Percentiles rank a stretch among this genome's conserved stretches.
Conservation (phyloP, 2,329 filamentous ascomycete species). For the Mycosphaerella arachidis region DNA sequence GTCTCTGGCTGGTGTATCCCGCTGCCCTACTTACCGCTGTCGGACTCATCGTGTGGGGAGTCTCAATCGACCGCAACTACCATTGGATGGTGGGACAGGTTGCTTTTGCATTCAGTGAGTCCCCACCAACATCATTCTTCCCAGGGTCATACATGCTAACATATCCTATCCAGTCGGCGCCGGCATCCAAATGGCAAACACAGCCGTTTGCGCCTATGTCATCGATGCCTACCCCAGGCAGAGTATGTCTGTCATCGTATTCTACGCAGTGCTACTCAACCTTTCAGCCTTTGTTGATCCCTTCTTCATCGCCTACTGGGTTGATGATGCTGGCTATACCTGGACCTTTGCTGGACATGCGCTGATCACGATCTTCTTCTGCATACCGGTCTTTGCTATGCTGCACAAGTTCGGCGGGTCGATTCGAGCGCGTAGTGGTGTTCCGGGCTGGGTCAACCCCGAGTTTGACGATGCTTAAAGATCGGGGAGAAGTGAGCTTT, state of each 20-base stretch:
- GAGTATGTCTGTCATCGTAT: conserved; percentile 19
- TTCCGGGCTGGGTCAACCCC: conserved; percentile 16
- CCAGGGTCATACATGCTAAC: conserved; percentile 3
- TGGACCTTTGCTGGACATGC: conserved; percentile 19
- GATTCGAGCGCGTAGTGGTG: conserved; percentile 9
- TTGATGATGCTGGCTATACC: conserved; percentile 15
- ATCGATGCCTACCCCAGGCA: conserved; percentile 17
- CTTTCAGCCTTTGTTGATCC: conserved; percentile 17
- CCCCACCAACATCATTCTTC: background rate
- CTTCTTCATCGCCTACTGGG: conserved; percentile 18
- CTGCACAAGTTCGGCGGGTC: conserved; percentile 13
- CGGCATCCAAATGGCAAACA: conserved; percentile 19
- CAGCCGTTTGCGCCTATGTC: conserved; percentile 16
- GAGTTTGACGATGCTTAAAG: conserved; percentile 12
- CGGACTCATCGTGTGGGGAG: conserved; percentile 15
- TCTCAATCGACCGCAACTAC: conserved; percentile 16
- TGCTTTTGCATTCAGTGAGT: conserved; percentile 17
- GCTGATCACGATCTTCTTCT: conserved; percentile 16
- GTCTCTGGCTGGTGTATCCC: conserved; percentile 17
- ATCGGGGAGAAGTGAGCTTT: no score
- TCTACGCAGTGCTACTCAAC: conserved; percentile 19
- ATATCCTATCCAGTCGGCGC: conserved; percentile 8
- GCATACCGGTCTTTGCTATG: conserved; percentile 14
- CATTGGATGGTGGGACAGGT: conserved; percentile 21
- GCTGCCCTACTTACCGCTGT: conserved; percentile 12